Conservation (phyloP, 306 rosid species). For the Luffa acutangula region DNA sequence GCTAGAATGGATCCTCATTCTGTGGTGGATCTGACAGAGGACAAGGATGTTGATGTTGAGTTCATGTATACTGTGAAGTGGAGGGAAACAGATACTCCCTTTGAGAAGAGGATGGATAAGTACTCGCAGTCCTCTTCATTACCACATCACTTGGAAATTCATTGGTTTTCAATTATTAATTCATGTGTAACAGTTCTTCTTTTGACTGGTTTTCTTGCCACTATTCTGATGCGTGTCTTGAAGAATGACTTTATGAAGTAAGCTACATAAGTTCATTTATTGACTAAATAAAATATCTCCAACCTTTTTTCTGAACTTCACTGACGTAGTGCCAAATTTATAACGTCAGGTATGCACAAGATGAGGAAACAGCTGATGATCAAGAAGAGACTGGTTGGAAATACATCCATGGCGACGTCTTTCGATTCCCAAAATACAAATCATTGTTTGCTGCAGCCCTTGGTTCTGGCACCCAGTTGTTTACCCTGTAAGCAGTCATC, state of each 20-base stretch:
- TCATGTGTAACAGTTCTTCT: slow-evolving; percentile 97
- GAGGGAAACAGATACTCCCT: slow-evolving; percentile 69
- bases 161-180: slow-evolving; percentile 95
- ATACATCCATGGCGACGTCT: slow-evolving; percentile 94
- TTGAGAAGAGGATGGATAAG: slow-evolving; percentile 92
- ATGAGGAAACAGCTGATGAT: slow-evolving; percentile 96
- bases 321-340: background rate
- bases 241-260: slow-evolving; percentile 98
- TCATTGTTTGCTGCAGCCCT: slow-evolving; percentile 85
- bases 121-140: slow-evolving; percentile 88
- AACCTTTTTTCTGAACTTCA: background rate
- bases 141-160: slow-evolving; percentile 96
- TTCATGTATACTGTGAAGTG: slow-evolving; percentile 80
- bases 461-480: slow-evolving; percentile 93
- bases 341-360: slow-evolving; percentile 69
- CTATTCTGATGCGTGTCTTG: slow-evolving; percentile 96
- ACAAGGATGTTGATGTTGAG: slow-evolving; percentile 68
- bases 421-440: slow-evolving; percentile 77
- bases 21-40: slow-evolving; percentile 81
- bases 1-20: slow-evolving; percentile 86
- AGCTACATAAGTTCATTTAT: slow-evolving; percentile 18
- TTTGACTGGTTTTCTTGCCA: slow-evolving; percentile 92
- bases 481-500: slow-evolving; percentile 68
- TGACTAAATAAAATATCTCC: slow-evolving; percentile 10
- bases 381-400: slow-evolving; percentile 99